Evolutionary conservation across 2,329 filamentous ascomycete genomes (phyloP), one percentile per base, ranked within the genome.

Genomic region (Onygena corvina): DNA sequence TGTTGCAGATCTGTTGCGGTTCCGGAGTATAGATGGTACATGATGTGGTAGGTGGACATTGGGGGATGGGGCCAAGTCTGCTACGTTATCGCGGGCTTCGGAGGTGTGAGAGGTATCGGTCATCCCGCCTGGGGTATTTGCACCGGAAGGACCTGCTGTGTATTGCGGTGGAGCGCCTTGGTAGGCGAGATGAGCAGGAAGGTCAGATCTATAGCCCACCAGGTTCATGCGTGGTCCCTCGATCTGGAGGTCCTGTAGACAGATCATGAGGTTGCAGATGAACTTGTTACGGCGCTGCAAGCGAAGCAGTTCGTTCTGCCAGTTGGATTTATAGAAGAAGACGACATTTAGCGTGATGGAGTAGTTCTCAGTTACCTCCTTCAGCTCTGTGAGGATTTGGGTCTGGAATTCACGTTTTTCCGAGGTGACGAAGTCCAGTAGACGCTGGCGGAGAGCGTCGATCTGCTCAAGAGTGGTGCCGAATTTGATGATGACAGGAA

Each of bases 261-360:
- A 80, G 31, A 84, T 74, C 83, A 94, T 94, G 60, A 96, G 72
- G 53, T 92, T 87, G 55, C 84, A 88, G 56, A 93, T 88, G 66
- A 96, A 94, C 63, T 89, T 92, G 74, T 95, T 95, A 59, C 92
- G 85, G 14, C 90, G 80, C 58, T 84, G 86, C 2, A 96, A 76
- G 69, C 90, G 88, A 20, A 95, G 74, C 38, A 93, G 74, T 63
- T 96, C 90, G 62, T 95, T 95, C 64, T 96, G 90, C 78, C 85
- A 95, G 65, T 90, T 95, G 52, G 84, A 87, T 67, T 95, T 95
- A 76, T 95, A 94, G 73, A 95, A 95, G 72, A 94, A 94, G 60
- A 95, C 82, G 50, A 96, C 80, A 66, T 94, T 95, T 60, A 95
- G 76, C 3, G 81, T 88, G 60, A 94, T 82, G 4, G 83, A 85